Evolutionary conservation across 192 early-diverging fungal genomes (phyloP), one percentile per base, ranked within the genome.

Genomic region (Coemansia sp.): DNA sequence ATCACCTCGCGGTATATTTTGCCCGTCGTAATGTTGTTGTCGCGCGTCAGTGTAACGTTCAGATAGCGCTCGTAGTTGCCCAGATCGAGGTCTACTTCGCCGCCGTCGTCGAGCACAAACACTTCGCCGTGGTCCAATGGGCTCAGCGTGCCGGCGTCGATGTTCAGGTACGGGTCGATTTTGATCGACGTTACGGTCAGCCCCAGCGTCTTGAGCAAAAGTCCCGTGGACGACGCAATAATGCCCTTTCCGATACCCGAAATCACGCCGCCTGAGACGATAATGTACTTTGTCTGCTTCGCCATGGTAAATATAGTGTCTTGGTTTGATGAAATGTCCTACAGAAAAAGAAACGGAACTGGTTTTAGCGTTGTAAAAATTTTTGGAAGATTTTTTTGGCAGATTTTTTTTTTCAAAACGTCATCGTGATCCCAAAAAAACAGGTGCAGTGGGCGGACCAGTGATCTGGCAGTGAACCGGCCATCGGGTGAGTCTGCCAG

Each of bases 51-150:
- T 6, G 88, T 90, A 11, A 98, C 87, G 77, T 95, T 92, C 61
- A 99, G 82, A 82, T 96, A 99, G 39, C 97, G 90, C 86, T 99
- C 97, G 78, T 99, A 99, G 85, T 99, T 99, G 54, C 97, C 97
- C 23, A 99, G 85, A 77, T 99, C 97, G 27, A 99, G 86, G 80
- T 99, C 97, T 14, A 99, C 97, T 79, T 99, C 97, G 61, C 95
- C 97, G 32, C 97, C 97, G 73, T 99, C 97, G 74, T 97, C 89
- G 50, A 99, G 83, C 8, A 99, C 97, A 85, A 98, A 99, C 35
- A 99, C 96, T 69, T 99, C 97, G 57, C 96, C 97, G 82, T 99
- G 97, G 81, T 99, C 97, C 64, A 99, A 83, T 20, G 97, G 97
- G 64, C 86, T 93, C 85, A 99, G 85, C 20, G 93, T 93, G 68